Conservation (phyloP, 148 eudicot species). For the Fagopyrum homotropicum region DNA sequence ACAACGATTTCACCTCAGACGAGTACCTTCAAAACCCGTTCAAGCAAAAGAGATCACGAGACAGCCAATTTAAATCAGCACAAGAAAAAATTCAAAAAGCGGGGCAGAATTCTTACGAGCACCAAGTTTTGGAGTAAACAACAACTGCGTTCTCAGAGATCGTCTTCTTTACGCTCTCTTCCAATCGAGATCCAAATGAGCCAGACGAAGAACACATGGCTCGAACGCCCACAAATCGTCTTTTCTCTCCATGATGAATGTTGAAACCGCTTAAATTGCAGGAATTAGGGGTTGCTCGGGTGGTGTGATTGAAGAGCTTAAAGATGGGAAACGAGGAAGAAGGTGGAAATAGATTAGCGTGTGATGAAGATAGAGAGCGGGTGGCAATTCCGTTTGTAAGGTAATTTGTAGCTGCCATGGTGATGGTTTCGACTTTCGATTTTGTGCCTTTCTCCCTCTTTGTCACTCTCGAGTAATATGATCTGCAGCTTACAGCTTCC, state of each 20-base stretch:
- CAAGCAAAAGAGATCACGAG: neutral
- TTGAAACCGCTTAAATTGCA: neutral
- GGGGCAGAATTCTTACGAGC: slow-evolving; percentile 51
- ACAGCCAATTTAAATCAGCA: slow-evolving; percentile 14
- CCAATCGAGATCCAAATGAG: slow-evolving; percentile 67
- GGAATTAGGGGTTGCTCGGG: neutral
- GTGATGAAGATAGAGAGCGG: slow-evolving; percentile 1
- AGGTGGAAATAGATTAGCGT: neutral
- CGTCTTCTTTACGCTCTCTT: slow-evolving; percentile 67
- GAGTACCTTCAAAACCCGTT: slow-evolving; percentile 54
- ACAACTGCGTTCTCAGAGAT: slow-evolving; percentile 71
- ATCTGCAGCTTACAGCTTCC: neutral
- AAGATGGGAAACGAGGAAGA: neutral
- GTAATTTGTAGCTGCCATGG: slow-evolving; percentile 11
- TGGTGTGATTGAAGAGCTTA: neutral
- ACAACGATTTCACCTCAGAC: slow-evolving; percentile 74
- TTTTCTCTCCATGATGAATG: neutral
- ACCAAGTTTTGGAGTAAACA: slow-evolving; percentile 93
- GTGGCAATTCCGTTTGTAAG: slow-evolving; percentile 1
- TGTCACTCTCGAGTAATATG: neutral
- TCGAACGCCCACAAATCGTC: slow-evolving; percentile 20
- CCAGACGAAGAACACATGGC: slow-evolving; percentile 38
- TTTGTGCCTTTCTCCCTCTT: neutral
- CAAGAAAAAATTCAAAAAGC: slow-evolving; percentile 1
- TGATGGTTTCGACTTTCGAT: neutral